A percentile compares a stretch with the other conserved stretches of the same genome.
Evolutionary conservation across 140 eudicot species (phyloP).

Genomic region (Ambrosia hybrid): DNA sequence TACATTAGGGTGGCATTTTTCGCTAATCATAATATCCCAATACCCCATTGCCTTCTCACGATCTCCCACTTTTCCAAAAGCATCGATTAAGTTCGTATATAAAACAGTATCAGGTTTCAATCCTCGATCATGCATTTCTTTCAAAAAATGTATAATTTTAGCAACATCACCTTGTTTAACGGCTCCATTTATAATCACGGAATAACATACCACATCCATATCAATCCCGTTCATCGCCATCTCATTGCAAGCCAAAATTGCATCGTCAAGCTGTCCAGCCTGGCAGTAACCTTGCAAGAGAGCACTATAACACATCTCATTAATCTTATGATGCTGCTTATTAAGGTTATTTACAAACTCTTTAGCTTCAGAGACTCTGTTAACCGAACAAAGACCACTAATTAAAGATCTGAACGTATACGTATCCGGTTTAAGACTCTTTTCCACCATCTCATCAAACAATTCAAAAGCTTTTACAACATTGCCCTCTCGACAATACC

Average conservation of each 20-base stretch:
- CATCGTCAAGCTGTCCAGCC: conserved; percentile 67
- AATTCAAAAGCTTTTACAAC: conserved; percentile 58
- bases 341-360: conserved; percentile 68
- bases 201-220: conserved; percentile 76
- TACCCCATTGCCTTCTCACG: conserved; percentile 54
- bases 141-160: conserved; percentile 40
- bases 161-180: conserved; percentile 45
- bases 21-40: conserved; percentile 76
- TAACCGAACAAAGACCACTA: conserved; percentile 64
- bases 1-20: conserved; percentile 72
- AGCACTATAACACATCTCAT: conserved; percentile 85
- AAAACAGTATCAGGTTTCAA: conserved; percentile 75
- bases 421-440: conserved; percentile 75
- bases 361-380: conserved; percentile 73
- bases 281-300: conserved; percentile 70
- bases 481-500: conserved; percentile 60
- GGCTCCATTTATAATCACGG: conserved; percentile 60
- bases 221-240: conserved; percentile 62
- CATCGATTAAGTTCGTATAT: conserved; percentile 73
- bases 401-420: conserved; percentile 83
- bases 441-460: conserved; percentile 64
- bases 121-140: conserved; percentile 62
- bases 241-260: conserved; percentile 48
- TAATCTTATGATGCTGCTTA: conserved; percentile 47
- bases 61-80: conserved; percentile 71